Evolutionary conservation across 345 rosid genomes (phyloP), one percentile per base, ranked within the genome.

Genomic region (Durio zibethinus): DNA sequence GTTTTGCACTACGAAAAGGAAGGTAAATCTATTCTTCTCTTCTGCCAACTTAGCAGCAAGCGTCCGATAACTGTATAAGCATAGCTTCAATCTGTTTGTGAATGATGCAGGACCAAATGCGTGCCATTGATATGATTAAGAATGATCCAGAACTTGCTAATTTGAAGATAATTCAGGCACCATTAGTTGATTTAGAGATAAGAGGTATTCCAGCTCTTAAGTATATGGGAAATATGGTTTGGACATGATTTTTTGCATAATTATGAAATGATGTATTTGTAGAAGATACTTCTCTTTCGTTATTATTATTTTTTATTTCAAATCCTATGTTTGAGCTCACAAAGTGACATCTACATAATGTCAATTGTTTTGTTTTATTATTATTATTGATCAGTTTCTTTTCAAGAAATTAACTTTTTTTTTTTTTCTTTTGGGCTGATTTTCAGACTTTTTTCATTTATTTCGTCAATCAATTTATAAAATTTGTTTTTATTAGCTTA

Each of bases 131-230:
- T 50, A 82, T 86, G 76, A 87, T 90, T 78, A 74, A 74, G 77
- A 86, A 81, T 1, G 89, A 91, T 75, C 80, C 83, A 12, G 89
- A 85, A 57, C 97, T 93, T 74, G 77, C 86, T 42, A 78, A 79
- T 62, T 82, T 93, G 82, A 85, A 84, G 79, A 40, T 85, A 81
- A 76, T 88, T 72, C 81, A 90, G 60, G 83, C 90, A 47, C 91
- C 90, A 8, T 80, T 91, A 78, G 77, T 87, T 74, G 94, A 93
- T 78, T 89, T 85, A 57, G 97, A 93, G 83, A 89, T 93, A 86
- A 84, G 93, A 82, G 97, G 97, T 15, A 87, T 93, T 78, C 91
- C 94, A 15, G 94, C 93, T 66, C 92, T 90, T 27, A 90, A 89
- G 82, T 91, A 87, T 82, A 89, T 90, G 93, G 94, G 93, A 10